These are phyloP conservation scores for Erigeron canadensis DNA, from an alignment of 129 eudicot genomes.

Conservation along the genomic window DNA sequence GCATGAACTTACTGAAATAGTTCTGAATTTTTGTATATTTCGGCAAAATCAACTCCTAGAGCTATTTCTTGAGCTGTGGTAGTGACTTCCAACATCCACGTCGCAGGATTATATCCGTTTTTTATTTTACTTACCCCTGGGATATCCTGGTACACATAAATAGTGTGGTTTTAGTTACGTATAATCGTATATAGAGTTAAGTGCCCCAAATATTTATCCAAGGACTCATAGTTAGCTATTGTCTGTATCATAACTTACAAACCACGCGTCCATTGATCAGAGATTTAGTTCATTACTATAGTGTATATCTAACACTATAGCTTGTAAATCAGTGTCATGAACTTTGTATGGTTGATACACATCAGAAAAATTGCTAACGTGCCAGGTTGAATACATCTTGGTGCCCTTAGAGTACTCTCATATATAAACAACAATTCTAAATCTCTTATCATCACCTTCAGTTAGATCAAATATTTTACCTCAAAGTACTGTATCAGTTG, in stretches of 20 bases:
- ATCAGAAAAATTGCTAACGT: too few relatives aligned
- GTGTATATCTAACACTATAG: too few relatives aligned
- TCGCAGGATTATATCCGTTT: constrained; percentile 69
- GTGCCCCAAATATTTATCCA: background rate
- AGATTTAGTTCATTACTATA: too few relatives aligned
- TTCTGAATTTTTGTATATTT: constrained; percentile 52
- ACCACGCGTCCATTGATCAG: too few relatives aligned
- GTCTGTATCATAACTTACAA: too few relatives aligned
- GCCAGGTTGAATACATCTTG: too few relatives aligned
- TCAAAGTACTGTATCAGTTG: constrained; percentile 13
- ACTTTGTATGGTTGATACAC: too few relatives aligned
- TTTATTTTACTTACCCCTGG: constrained; percentile 49
- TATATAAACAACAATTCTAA: too few relatives aligned
- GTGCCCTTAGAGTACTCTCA: too few relatives aligned
- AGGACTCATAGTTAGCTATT: background rate
- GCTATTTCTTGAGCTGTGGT: constrained; percentile 47
- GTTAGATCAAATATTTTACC: background rate
- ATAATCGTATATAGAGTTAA: too few relatives aligned
- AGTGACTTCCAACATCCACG: constrained; percentile 71
- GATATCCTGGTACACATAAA: background rate
- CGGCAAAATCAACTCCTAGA: constrained; percentile 48
- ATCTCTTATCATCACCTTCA: too few relatives aligned
- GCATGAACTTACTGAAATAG: constrained; percentile 33
- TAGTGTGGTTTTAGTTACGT: background rate
- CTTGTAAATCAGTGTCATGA: too few relatives aligned